These are phyloP conservation scores for Rubus idaeus DNA, from an alignment of 306 rosid genomes.

Conservation along the genomic window DNA sequence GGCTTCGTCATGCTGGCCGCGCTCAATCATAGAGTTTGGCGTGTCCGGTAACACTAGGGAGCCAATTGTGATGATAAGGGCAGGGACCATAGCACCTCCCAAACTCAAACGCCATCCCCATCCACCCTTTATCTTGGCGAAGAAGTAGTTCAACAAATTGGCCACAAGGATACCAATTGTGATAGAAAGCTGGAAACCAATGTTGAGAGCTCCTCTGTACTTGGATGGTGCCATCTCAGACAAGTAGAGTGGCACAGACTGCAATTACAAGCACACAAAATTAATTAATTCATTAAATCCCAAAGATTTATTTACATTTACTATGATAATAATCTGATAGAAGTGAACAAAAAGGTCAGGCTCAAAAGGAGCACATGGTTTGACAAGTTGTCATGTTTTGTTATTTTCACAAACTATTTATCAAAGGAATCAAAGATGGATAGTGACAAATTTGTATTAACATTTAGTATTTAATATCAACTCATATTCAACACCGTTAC, in stretches of 20 bases:
- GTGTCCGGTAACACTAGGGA: conserved; percentile 78
- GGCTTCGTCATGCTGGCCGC: conserved; percentile 61
- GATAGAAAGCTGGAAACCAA: conserved; percentile 81
- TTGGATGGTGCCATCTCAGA: conserved; percentile 95
- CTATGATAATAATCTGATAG: not conserved
- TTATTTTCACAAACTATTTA: not conserved
- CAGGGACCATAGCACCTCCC: conserved; percentile 91
- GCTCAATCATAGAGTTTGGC: conserved; percentile 85
- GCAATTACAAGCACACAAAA: conserved; percentile 18
- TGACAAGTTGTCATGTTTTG: conserved; percentile 28
- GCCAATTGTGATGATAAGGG: conserved; percentile 64
- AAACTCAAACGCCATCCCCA: conserved; percentile 99
- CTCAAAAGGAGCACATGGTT: not conserved
- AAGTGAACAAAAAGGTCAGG: not conserved
- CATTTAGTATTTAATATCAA: not conserved
- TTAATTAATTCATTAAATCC: not conserved
- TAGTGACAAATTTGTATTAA: not conserved
- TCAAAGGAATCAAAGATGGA: conserved; percentile 4
- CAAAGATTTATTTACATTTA: not conserved
- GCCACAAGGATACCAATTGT: conserved; percentile 83
- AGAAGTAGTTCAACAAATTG: conserved; percentile 77
- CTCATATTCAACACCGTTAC: conserved; percentile 25
- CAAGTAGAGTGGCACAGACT: conserved; percentile 89
- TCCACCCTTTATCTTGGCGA: conserved; percentile 83
- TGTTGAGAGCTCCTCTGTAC: conserved; percentile 79